Evolutionary conservation across 1,139 yeast species (phyloP).

Genomic region (Kodamaea anthophila): DNA sequence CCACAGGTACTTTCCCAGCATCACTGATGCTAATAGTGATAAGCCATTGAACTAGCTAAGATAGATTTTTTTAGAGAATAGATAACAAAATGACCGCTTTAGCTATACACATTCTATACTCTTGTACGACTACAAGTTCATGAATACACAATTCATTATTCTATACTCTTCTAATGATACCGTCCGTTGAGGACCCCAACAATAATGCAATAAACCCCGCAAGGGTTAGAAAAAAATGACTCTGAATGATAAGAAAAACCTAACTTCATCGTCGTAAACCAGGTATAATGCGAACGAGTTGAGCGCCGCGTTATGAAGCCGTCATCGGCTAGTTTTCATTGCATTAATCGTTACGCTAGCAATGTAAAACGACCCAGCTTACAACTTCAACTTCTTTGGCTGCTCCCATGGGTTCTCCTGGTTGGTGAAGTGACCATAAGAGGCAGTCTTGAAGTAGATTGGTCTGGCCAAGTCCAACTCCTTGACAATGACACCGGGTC

Average conservation of each 20-base stretch:
- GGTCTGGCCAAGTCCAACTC: conserved; percentile 98
- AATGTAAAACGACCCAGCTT: conserved; percentile 20
- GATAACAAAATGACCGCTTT: too few relatives aligned
- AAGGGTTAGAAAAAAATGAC: conserved; percentile 9
- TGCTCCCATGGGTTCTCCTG: conserved; percentile 98
- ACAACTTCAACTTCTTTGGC: conserved; percentile 82
- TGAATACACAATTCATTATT: conserved; percentile 2
- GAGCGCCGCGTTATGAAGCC: conserved; percentile 35
- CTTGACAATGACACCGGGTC: conserved; percentile 98
- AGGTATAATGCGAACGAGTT: conserved; percentile 41
- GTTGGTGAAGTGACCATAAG: conserved; percentile 99
- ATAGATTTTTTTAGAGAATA: too few relatives aligned
- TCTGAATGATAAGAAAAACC: background rate
- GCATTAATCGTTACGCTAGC: conserved; percentile 38
- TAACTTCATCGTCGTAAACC: too few relatives aligned
- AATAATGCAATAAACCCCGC: conserved; percentile 44
- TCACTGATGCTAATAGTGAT: conserved; percentile 7
- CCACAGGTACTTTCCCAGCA: conserved; percentile 12
- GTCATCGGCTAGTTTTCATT: conserved; percentile 28
- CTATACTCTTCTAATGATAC: conserved; percentile 13
- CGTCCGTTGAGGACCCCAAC: conserved; percentile 52
- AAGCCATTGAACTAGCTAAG: conserved; percentile 10
- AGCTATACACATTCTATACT: too few relatives aligned
- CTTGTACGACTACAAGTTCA: background rate
- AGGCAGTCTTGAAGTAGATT: conserved; percentile 97